Percentiles rank a stretch among this genome's conserved stretches.
Conservation (phyloP, 2,329 filamentous ascomycete genomes). For the Dactylellina parvicollis region DNA sequence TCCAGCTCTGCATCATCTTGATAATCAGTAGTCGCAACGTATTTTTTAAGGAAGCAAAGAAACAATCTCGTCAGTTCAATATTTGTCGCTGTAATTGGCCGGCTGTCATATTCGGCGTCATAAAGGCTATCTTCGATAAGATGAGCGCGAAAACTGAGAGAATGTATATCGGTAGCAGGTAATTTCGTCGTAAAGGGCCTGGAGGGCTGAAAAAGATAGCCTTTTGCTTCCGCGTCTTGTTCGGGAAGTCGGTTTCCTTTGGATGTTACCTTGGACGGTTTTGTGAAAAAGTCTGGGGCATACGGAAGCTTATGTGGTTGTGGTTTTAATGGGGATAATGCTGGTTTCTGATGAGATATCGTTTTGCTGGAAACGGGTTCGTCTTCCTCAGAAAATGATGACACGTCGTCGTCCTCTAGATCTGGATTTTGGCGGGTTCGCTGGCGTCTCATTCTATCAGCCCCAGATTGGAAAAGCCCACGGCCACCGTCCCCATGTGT, state of each 20-base stretch:
- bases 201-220: background rate
- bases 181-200: background rate
- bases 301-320: background rate
- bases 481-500: slow-evolving; percentile 35
- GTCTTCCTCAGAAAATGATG: slow-evolving; percentile 45
- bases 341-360: background rate
- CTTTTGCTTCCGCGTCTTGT: background rate
- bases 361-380: background rate
- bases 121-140: slow-evolving; percentile 39
- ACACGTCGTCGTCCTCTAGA: slow-evolving; percentile 24
- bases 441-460: slow-evolving; percentile 31
- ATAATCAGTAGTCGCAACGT: slow-evolving; percentile 5
- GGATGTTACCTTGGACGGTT: slow-evolving; percentile 3
- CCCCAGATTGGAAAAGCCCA: slow-evolving; percentile 33
- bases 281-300: slow-evolving; percentile 14
- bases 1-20: slow-evolving; percentile 24
- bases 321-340: background rate
- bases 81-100: background rate
- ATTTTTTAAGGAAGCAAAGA: slow-evolving; percentile 8
- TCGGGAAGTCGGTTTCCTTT: background rate
- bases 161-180: slow-evolving; percentile 2
- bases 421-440: background rate
- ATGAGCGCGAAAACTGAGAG: slow-evolving; percentile 19
- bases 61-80: slow-evolving; percentile 24
- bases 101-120: slow-evolving; percentile 9